These are phyloP conservation scores for Chloranthus sessilifolius DNA, from an alignment of 164 flowering plant genomes.

Conservation along the genomic window DNA sequence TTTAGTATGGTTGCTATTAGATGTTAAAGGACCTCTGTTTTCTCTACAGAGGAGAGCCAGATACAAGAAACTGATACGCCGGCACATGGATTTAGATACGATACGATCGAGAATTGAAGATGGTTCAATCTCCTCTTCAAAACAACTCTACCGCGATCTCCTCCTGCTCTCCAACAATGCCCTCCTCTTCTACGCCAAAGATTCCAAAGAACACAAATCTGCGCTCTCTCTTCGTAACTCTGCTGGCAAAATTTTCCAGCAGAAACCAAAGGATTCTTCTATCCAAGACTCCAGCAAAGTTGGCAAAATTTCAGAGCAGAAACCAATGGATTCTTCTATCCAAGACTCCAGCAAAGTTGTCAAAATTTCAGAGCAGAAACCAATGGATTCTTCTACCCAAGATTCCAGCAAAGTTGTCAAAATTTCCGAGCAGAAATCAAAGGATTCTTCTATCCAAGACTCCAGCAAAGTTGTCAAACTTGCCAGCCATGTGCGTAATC, in stretches of 20 bases:
- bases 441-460: slow-evolving; percentile 5
- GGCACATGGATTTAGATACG: slow-evolving; percentile 67
- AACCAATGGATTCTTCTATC: not conserved
- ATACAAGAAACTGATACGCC: slow-evolving; percentile 58
- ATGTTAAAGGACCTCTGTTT: not conserved
- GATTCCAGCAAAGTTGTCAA: not conserved
- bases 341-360: not conserved
- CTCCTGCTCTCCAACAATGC: slow-evolving; percentile 76
- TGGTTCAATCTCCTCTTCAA: slow-evolving; percentile 28
- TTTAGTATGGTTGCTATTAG: too few species aligned
- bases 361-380: not conserved
- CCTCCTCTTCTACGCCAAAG: slow-evolving; percentile 58
- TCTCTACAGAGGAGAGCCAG: slow-evolving; percentile 59
- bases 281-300: not conserved
- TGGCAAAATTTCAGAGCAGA: not conserved
- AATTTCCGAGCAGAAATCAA: not conserved
- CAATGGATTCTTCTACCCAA: not conserved
- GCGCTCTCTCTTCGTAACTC: slow-evolving; percentile 47
- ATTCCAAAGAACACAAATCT: slow-evolving; percentile 51
- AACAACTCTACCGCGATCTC: slow-evolving; percentile 65
- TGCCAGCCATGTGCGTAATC: slow-evolving; percentile 7
- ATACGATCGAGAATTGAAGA: slow-evolving; percentile 45
- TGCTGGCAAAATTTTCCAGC: slow-evolving; percentile 25
- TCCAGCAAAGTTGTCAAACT: slow-evolving; percentile 6
- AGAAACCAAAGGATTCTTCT: slow-evolving; percentile 2